phyloP scores from a whole-genome alignment of 2,329 filamentous ascomycete species.

The Sporothrix globosa region DNA sequence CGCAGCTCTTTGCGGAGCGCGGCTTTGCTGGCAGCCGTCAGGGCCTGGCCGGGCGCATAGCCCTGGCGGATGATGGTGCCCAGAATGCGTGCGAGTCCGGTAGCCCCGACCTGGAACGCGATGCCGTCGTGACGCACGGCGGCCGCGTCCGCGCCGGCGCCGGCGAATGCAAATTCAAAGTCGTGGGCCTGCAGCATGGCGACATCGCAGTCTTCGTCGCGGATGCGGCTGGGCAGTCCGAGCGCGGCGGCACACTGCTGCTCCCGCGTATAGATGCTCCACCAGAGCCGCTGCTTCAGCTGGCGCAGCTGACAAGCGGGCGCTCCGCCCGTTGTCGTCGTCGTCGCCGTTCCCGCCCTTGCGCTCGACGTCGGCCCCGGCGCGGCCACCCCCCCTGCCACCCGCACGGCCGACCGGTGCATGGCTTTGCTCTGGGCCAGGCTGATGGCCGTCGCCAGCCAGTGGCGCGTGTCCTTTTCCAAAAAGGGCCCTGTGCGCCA shows the following conservation, averaged over 20 bases:
- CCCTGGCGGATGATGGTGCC: neutral
- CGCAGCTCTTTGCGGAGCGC: neutral
- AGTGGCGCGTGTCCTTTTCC: slow-evolving; percentile 16
- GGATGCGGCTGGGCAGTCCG: neutral
- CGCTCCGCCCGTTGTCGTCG: too few species aligned
- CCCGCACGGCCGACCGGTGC: neutral
- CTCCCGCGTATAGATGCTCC: slow-evolving; percentile 5
- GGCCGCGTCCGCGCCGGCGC: too few species aligned
- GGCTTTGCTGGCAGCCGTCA: neutral
- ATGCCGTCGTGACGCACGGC: neutral
- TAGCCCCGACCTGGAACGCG: neutral
- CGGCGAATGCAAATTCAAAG: slow-evolving; percentile 2
- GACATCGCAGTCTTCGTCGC: slow-evolving; percentile 1
- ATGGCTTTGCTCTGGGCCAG: slow-evolving; percentile 13
- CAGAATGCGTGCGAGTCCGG: neutral
- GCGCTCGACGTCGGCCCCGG: neutral
- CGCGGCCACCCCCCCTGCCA: neutral
- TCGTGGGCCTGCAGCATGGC: neutral
- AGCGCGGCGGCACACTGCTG: neutral
- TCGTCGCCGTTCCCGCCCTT: too few species aligned
- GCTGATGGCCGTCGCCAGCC: slow-evolving; percentile 9
- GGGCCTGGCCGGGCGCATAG: neutral
- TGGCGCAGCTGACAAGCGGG: neutral
- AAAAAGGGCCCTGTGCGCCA: neutral
- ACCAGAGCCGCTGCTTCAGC: neutral